Conservation (phyloP, 495 filamentous ascomycete genomes). For the Aspergillus affinis region DNA sequence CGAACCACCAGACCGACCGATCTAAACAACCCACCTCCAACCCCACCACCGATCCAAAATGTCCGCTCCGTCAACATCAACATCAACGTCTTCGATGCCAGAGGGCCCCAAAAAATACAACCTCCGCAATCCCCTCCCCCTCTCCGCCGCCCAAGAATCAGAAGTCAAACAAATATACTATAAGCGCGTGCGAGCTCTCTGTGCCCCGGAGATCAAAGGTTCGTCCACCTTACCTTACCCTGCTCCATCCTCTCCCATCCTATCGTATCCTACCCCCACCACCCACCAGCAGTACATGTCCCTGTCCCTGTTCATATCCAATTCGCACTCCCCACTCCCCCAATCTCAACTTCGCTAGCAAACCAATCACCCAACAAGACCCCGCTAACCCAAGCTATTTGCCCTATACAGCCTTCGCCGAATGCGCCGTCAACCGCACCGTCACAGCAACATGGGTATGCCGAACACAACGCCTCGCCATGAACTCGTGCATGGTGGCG, state of each 20-base stretch:
- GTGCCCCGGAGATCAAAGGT: conserved; percentile 88
- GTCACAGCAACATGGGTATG: conserved; percentile 83
- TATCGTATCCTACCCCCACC: too few species aligned
- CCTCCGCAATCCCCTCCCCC: conserved; percentile 79
- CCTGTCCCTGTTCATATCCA: too few species aligned
- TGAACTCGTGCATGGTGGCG: conserved; percentile 90
- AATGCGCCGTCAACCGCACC: conserved; percentile 83
- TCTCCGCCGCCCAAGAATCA: conserved; percentile 86
- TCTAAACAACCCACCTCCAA: not conserved
- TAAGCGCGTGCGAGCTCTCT: conserved; percentile 75
- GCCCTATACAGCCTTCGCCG: conserved; percentile 68
- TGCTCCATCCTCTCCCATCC: too few species aligned
- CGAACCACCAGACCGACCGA: too few species aligned
- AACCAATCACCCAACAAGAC: not conserved
- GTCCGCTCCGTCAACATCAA: conserved; percentile 2
- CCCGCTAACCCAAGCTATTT: not conserved
- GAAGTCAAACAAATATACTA: conserved; percentile 90
- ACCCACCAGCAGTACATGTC: too few species aligned
- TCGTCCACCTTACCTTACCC: conserved; percentile 13
- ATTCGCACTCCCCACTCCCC: not conserved
- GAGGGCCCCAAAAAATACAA: conserved; percentile 32
- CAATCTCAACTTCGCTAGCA: not conserved
- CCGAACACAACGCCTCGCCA: conserved; percentile 69
- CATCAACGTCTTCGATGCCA: not conserved
- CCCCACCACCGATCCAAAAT: not conserved